Evolutionary conservation across 768 basidiomycete genomes (phyloP).

Genomic region (Boletus rex-veris): DNA sequence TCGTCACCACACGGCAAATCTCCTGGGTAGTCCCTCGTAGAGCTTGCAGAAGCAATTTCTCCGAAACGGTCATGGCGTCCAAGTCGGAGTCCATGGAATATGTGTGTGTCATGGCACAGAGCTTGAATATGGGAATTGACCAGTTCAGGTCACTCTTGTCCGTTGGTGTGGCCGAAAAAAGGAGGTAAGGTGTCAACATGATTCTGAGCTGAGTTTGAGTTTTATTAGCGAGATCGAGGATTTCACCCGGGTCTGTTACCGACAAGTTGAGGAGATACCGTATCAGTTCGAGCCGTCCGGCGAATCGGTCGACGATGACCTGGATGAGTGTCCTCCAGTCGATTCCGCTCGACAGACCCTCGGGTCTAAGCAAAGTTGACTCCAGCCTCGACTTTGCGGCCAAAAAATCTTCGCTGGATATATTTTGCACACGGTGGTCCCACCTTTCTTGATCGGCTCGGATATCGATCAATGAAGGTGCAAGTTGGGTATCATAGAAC

Average conservation of each 20-base stretch:
- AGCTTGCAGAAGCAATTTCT: conserved; percentile 25
- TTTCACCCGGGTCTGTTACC: neutral
- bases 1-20: conserved; percentile 44
- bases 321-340: conserved; percentile 35
- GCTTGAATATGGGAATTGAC: conserved; percentile 29
- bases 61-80: conserved; percentile 25
- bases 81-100: neutral
- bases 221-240: conserved; percentile 8
- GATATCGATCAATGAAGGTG: conserved; percentile 27
- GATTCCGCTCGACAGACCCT: conserved; percentile 22
- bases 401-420: conserved; percentile 23
- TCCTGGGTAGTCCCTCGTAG: conserved; percentile 38
- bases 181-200: conserved; percentile 31
- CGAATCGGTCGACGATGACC: conserved; percentile 31
- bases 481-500: conserved; percentile 35
- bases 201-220: conserved; percentile 23
- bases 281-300: conserved; percentile 28
- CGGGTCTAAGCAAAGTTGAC: conserved; percentile 7
- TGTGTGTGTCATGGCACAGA: conserved; percentile 31
- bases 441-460: conserved; percentile 26
- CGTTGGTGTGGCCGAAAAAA: conserved; percentile 10
- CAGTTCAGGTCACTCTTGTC: conserved; percentile 14
- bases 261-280: conserved; percentile 19
- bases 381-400: conserved; percentile 6
- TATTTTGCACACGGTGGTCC: conserved; percentile 30